Evolutionary conservation across 345 rosid species (phyloP).

Genomic region (Gynandropsis gynandra): DNA sequence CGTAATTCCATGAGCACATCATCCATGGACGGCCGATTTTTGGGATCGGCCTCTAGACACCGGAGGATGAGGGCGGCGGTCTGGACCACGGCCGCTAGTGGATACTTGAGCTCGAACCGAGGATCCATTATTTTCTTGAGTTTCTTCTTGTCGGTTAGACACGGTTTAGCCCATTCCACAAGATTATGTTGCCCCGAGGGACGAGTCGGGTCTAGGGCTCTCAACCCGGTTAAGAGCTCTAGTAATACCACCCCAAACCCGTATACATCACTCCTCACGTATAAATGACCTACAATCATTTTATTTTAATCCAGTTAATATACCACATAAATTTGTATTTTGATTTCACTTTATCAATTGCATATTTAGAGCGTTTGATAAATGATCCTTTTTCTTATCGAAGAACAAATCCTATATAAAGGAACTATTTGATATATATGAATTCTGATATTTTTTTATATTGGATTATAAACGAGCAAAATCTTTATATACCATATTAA

Average conservation of each 20-base stretch:
- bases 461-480: too few relatives aligned
- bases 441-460: too few relatives aligned
- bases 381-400: too few relatives aligned
- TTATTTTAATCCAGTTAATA: not conserved
- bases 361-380: too few relatives aligned
- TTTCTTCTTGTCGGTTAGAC: slow-evolving; percentile 37
- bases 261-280: slow-evolving; percentile 76
- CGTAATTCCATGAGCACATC: slow-evolving; percentile 40
- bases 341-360: not conserved
- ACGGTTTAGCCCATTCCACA: slow-evolving; percentile 57
- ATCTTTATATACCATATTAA: too few relatives aligned
- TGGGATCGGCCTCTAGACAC: slow-evolving; percentile 59
- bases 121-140: slow-evolving; percentile 67
- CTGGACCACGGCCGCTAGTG: slow-evolving; percentile 35
- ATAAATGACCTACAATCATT: slow-evolving; percentile 53
- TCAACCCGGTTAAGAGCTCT: slow-evolving; percentile 63
- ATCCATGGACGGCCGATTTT: slow-evolving; percentile 67
- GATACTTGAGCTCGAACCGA: slow-evolving; percentile 44
- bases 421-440: too few relatives aligned
- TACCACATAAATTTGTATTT: too few relatives aligned
- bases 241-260: slow-evolving; percentile 80
- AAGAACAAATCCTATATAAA: too few relatives aligned
- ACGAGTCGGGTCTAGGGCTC: slow-evolving; percentile 49
- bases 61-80: slow-evolving; percentile 41
- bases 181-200: slow-evolving; percentile 40